Evolutionary conservation across 805 yeast genomes (phyloP).

Genomic region (Komagataella ulmi): DNA sequence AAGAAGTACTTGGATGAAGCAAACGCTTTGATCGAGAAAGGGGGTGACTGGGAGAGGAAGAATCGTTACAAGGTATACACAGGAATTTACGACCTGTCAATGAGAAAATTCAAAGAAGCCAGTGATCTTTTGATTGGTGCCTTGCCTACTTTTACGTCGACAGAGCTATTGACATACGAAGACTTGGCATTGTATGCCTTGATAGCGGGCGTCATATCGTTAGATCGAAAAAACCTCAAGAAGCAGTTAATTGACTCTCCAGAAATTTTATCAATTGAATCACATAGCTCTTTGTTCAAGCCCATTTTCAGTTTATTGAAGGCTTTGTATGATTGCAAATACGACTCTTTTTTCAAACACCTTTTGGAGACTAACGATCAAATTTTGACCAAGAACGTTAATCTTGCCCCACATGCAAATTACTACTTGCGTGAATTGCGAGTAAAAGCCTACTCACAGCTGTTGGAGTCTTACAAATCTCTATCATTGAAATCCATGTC

Average conservation of each 20-base stretch:
- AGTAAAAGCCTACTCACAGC: slow-evolving; percentile 87
- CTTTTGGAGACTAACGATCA: slow-evolving; percentile 67
- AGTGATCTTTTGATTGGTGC: slow-evolving; percentile 79
- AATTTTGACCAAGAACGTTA: slow-evolving; percentile 50
- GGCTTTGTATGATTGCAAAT: slow-evolving; percentile 81
- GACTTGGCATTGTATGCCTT: slow-evolving; percentile 82
- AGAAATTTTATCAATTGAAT: slow-evolving; percentile 70
- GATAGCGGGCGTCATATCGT: slow-evolving; percentile 72
- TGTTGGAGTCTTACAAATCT: slow-evolving; percentile 88
- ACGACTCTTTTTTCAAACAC: slow-evolving; percentile 62
- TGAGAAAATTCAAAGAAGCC: slow-evolving; percentile 79
- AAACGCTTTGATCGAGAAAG: slow-evolving; percentile 73
- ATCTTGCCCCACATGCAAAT: slow-evolving; percentile 64
- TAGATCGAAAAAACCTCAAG: slow-evolving; percentile 77
- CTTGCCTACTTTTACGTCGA: slow-evolving; percentile 88
- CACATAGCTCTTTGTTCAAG: slow-evolving; percentile 57
- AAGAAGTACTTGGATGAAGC: slow-evolving; percentile 63
- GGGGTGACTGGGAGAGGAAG: slow-evolving; percentile 99
- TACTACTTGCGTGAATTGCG: slow-evolving; percentile 87
- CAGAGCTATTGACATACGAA: slow-evolving; percentile 81
- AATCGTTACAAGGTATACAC: slow-evolving; percentile 85
- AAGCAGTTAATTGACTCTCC: slow-evolving; percentile 84
- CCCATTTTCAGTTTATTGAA: slow-evolving; percentile 78
- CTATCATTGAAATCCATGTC: slow-evolving; percentile 90
- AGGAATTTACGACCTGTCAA: slow-evolving; percentile 74